phyloP scores from a whole-genome alignment of 805 yeast species.

The Cyberlindnera euphorbiiphila region DNA sequence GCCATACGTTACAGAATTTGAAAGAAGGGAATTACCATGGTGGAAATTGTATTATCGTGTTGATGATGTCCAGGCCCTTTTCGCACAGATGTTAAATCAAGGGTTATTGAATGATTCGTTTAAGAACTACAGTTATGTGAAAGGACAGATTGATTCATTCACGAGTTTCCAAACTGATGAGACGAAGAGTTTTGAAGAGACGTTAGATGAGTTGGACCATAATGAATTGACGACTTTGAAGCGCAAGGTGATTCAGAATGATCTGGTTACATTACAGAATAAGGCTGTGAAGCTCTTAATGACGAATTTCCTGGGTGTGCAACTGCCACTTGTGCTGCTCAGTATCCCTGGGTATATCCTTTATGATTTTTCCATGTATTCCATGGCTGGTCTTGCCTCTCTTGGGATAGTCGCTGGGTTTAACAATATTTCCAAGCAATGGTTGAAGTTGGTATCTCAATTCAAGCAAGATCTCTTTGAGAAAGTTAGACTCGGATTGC shows the following conservation, averaged over 20 bases:
- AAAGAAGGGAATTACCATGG: constrained; percentile 28
- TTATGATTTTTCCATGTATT: constrained; percentile 28
- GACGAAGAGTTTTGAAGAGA: constrained; percentile 4
- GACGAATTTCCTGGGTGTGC: constrained; percentile 29
- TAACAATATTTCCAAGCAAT: constrained; percentile 29
- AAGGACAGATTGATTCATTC: constrained; percentile 31
- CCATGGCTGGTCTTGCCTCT: constrained; percentile 32
- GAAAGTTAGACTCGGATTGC: constrained; percentile 21
- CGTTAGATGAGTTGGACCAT: constrained; percentile 11
- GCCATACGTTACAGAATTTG: constrained; percentile 27
- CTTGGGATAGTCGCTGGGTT: constrained; percentile 31
- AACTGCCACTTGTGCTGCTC: constrained; percentile 29
- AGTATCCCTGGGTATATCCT: constrained; percentile 28
- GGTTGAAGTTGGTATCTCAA: constrained; percentile 25
- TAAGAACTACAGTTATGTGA: constrained; percentile 28
- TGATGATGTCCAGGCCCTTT: constrained; percentile 28
- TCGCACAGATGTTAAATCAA: constrained; percentile 27
- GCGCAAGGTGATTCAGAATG: constrained; percentile 19
- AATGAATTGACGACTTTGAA: constrained; percentile 21
- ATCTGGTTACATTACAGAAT: constrained; percentile 24
- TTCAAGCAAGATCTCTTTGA: constrained; percentile 27
- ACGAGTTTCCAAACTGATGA: constrained; percentile 19
- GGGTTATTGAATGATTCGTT: constrained; percentile 27
- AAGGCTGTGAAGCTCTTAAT: constrained; percentile 26
- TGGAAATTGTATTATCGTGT: constrained; percentile 31